Percentiles rank a stretch among this genome's conserved stretches.
phyloP scores from a whole-genome alignment of 371 early-diverging fungal species.

The Mortierella sp. region DNA sequence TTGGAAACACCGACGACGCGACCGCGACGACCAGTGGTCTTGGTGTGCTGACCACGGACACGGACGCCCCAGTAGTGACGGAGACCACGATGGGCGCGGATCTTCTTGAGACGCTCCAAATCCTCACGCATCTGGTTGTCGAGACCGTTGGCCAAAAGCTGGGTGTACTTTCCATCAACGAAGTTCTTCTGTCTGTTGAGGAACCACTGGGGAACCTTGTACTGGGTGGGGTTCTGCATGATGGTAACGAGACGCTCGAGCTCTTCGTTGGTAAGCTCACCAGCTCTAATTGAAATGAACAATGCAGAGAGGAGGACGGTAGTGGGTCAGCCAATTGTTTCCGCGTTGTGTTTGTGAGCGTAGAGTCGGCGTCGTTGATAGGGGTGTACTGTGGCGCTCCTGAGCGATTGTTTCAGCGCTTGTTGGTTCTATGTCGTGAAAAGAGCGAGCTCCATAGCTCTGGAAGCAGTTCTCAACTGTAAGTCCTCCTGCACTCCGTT shows the following conservation, averaged over 20 bases:
- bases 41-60: conserved; percentile 95
- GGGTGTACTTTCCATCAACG: conserved; percentile 93
- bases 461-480: background rate
- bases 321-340: conserved; percentile 1
- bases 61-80: conserved; percentile 98
- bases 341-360: background rate
- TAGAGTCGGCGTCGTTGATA: background rate
- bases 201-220: conserved; percentile 99
- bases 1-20: conserved; percentile 97
- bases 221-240: conserved; percentile 93
- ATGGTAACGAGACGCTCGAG: conserved; percentile 91
- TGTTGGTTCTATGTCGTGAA: background rate
- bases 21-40: conserved; percentile 98
- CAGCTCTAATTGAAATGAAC: conserved; percentile 78
- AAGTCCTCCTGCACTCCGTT: background rate
- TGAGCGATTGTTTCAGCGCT: background rate
- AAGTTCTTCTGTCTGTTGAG: conserved; percentile 99
- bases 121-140: conserved; percentile 98
- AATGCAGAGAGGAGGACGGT: conserved; percentile 3
- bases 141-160: conserved; percentile 94
- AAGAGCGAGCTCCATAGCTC: background rate
- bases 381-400: background rate
- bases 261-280: conserved; percentile 96
- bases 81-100: conserved; percentile 94
- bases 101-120: conserved; percentile 97